A percentile compares a stretch with the other conserved stretches of the same genome.
Evolutionary conservation across 2,329 filamentous ascomycete species (phyloP).

Genomic region (Beauveria asiatica): DNA sequence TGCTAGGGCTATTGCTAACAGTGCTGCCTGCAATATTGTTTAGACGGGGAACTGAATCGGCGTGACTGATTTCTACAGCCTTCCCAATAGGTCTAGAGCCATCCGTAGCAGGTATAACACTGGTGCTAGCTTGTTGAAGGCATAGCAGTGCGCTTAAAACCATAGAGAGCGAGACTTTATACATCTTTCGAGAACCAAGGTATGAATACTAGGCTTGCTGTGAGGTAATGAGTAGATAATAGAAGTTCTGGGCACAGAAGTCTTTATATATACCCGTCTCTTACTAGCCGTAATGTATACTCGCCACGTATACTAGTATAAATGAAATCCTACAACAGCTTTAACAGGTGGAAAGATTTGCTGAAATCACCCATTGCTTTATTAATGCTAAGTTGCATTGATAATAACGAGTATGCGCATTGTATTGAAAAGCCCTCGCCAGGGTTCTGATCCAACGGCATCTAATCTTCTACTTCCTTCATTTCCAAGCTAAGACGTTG

Average conservation of each 20-base stretch:
- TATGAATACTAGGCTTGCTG: not conserved
- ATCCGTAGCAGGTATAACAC: not conserved
- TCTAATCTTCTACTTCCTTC: too few species aligned
- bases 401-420: not conserved
- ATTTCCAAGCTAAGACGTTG: too few species aligned
- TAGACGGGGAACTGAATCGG: not conserved
- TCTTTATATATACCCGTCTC: not conserved
- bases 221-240: not conserved
- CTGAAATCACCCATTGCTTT: not conserved
- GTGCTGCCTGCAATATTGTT: not conserved
- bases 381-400: not conserved
- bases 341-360: not conserved
- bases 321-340: not conserved
- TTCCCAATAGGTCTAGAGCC: not conserved
- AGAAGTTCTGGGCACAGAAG: not conserved
- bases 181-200: not conserved
- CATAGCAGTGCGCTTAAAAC: not conserved
- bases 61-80: not conserved
- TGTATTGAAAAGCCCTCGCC: too few species aligned
- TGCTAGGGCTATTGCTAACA: not conserved
- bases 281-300: not conserved
- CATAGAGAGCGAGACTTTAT: not conserved
- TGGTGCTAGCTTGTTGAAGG: not conserved
- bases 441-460: too few species aligned
- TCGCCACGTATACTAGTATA: not conserved